A percentile compares a stretch with the other conserved stretches of the same genome.
Conservation (phyloP, 495 filamentous ascomycete genomes). For the Neurospora sp. region DNA sequence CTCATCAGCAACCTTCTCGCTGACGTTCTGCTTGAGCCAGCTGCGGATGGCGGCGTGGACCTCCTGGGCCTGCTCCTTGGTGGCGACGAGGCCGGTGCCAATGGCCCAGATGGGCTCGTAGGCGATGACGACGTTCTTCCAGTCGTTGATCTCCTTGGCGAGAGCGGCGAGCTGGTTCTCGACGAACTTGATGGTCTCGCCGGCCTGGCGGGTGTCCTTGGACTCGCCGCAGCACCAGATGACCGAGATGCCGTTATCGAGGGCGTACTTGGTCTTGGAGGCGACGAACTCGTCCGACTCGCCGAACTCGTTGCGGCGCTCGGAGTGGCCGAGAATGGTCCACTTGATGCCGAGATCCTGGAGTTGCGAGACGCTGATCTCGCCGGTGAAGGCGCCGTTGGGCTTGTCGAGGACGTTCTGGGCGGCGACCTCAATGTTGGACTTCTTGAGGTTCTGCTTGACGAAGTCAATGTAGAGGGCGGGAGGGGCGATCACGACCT, state of each 20-base stretch:
- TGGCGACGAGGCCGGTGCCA: constrained; percentile 95
- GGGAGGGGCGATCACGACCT: constrained; percentile 91
- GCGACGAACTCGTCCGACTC: constrained; percentile 84
- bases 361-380: constrained; percentile 86
- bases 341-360: constrained; percentile 79
- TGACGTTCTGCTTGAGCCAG: constrained; percentile 72
- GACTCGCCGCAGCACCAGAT: constrained; percentile 96
- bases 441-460: constrained; percentile 51
- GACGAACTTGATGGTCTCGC: constrained; percentile 84
- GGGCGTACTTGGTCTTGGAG: constrained; percentile 81
- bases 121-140: constrained; percentile 89
- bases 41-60: constrained; percentile 85
- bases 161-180: constrained; percentile 66
- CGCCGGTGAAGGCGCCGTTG: constrained; percentile 94
- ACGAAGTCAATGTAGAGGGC: constrained; percentile 82
- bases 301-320: constrained; percentile 77
- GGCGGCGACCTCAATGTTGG: constrained; percentile 65
- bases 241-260: constrained; percentile 77
- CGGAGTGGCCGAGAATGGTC: constrained; percentile 86
- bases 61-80: constrained; percentile 87
- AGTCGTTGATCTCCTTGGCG: constrained; percentile 61
- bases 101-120: constrained; percentile 99
- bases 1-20: constrained; percentile 57
- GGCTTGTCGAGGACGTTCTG: constrained; percentile 97
- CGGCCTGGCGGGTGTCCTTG: constrained; percentile 79